Conservation (phyloP, 2,329 filamentous ascomycete genomes). For the Beauveria rudraprayagi region DNA sequence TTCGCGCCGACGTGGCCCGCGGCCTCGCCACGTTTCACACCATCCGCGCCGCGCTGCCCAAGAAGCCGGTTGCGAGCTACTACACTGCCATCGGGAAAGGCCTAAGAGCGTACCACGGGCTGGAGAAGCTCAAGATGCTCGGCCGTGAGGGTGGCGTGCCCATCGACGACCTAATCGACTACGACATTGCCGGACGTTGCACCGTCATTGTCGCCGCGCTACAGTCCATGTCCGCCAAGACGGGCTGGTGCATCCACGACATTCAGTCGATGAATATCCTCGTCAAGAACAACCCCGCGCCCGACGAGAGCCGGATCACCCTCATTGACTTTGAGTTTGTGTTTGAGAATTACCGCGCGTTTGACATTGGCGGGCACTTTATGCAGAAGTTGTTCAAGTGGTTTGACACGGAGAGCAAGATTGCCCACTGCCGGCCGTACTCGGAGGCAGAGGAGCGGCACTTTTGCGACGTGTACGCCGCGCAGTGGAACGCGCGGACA, state of each 20-base stretch:
- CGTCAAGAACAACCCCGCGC: constrained; percentile 6
- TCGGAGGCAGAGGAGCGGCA: constrained; percentile 14
- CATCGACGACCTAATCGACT: constrained; percentile 13
- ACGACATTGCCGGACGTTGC: constrained; percentile 10
- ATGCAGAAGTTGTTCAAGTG: constrained; percentile 17
- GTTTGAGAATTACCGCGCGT: constrained; percentile 15
- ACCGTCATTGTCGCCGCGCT: constrained; percentile 1
- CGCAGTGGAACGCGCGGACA: constrained; percentile 13
- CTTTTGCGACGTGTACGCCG: constrained; percentile 15
- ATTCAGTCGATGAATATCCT: constrained; percentile 16
- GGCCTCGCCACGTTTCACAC: constrained; percentile 13
- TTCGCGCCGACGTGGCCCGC: constrained; percentile 13
- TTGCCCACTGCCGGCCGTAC: constrained; percentile 13
- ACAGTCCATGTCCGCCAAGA: constrained; percentile 8
- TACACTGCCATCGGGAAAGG: constrained; percentile 9
- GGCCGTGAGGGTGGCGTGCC: constrained; percentile 10
- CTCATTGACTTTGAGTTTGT: constrained; percentile 17
- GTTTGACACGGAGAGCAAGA: constrained; percentile 13
- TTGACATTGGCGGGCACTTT: constrained; percentile 17
- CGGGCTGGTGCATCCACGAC: constrained; percentile 16
- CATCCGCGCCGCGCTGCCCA: neutral
- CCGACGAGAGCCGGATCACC: neutral
- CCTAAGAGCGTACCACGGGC: constrained; percentile 10
- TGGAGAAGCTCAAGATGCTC: constrained; percentile 12
- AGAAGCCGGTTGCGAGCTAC: constrained; percentile 3